Percentiles rank a stretch among this genome's conserved stretches.
Conservation (phyloP, 2,329 filamentous ascomycete genomes). For the Fusarium sp. region DNA sequence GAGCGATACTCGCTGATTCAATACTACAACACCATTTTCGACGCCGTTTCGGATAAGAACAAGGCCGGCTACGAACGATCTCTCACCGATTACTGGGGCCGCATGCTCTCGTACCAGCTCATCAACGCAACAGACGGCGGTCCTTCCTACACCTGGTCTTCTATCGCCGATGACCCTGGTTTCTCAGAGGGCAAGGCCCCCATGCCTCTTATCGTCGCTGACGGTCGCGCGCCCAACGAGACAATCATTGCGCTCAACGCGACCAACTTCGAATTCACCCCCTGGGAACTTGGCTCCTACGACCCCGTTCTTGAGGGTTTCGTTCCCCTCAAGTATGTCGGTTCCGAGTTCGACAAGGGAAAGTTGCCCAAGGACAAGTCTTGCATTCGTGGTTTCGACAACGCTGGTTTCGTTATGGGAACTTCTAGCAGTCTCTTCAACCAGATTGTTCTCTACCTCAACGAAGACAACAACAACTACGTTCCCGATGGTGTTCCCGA, state of each 20-base stretch:
- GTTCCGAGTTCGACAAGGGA: constrained; percentile 68
- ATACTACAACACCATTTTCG: constrained; percentile 56
- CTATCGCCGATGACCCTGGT: constrained; percentile 61
- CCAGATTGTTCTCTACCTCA: constrained; percentile 75
- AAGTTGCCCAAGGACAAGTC: constrained; percentile 57
- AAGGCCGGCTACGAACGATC: constrained; percentile 65
- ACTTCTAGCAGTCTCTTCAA: constrained; percentile 88
- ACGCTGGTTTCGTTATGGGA: constrained; percentile 83
- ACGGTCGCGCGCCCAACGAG: constrained; percentile 60
- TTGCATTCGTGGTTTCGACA: constrained; percentile 77
- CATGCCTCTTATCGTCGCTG: constrained; percentile 63
- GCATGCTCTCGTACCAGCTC: constrained; percentile 87
- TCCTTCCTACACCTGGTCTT: constrained; percentile 83
- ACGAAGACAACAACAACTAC: constrained; percentile 59
- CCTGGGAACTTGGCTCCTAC: constrained; percentile 75
- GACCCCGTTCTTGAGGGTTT: constrained; percentile 72
- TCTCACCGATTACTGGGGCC: constrained; percentile 90
- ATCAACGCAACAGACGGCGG: constrained; percentile 82
- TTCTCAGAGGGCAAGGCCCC: constrained; percentile 59
- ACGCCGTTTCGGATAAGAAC: constrained; percentile 54
- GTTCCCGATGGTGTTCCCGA: constrained; percentile 62
- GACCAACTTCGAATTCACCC: constrained; percentile 73
- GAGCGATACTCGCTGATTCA: constrained; percentile 53
- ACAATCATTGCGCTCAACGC: constrained; percentile 64
- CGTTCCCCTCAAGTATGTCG: constrained; percentile 69